phyloP scores from a whole-genome alignment of 192 early-diverging fungal genomes.

The Ambispora gerdemannii region DNA sequence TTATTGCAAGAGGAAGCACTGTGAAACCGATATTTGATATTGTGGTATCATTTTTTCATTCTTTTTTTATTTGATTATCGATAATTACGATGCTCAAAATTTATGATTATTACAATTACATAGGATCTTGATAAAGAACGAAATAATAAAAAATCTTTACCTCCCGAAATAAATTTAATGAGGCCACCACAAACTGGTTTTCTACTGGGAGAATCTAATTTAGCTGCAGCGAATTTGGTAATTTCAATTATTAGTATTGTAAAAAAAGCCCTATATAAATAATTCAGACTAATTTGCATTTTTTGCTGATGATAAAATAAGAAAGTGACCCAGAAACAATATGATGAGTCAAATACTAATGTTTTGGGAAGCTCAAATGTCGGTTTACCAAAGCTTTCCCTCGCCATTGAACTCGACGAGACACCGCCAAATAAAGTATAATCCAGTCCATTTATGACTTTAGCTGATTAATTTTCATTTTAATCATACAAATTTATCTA shows the following conservation, averaged over 20 bases:
- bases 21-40: constrained; percentile 54
- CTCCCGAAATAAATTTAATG: constrained; percentile 28
- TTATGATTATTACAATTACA: too few relatives aligned
- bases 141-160: constrained; percentile 11
- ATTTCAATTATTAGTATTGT: not conserved
- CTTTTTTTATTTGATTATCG: constrained; percentile 36
- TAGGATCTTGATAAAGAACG: constrained; percentile 11
- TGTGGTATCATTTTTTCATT: constrained; percentile 45
- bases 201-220: constrained; percentile 45
- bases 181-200: constrained; percentile 41
- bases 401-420: constrained; percentile 26
- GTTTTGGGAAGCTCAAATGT: constrained; percentile 45
- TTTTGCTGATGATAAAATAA: not conserved
- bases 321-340: constrained; percentile 55
- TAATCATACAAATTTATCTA: too few relatives aligned
- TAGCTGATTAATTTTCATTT: constrained; percentile 7
- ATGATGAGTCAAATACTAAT: constrained; percentile 49
- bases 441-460: not conserved
- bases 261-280: not conserved
- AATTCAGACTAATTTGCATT: not conserved
- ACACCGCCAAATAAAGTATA: constrained; percentile 19
- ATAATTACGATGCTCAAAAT: constrained; percentile 36
- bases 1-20: constrained; percentile 50
- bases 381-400: constrained; percentile 34
- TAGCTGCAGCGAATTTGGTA: constrained; percentile 46